Conservation (phyloP, 495 filamentous ascomycete genomes). For the Pseudomonodictys pantanalensis region DNA sequence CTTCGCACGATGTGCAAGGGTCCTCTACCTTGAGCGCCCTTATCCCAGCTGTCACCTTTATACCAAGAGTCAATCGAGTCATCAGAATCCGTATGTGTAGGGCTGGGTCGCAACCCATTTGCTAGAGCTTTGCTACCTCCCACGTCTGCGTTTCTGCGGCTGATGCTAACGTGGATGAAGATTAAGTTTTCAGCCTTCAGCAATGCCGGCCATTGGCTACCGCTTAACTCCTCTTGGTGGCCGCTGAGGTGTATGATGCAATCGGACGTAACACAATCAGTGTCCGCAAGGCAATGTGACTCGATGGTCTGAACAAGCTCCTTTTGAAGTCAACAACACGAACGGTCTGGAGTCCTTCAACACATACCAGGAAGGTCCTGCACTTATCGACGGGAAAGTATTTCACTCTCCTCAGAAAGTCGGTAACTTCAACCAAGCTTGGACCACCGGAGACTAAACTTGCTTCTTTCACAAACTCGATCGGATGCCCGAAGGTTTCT, state of each 20-base stretch:
- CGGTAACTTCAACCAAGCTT: background rate
- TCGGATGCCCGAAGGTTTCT: background rate
- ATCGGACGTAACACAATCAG: background rate
- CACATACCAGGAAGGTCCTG: constrained; percentile 2
- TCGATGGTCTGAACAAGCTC: background rate
- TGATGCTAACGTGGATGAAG: background rate
- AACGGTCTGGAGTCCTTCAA: background rate
- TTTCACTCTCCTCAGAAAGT: constrained; percentile 1
- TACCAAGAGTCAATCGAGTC: too few species aligned
- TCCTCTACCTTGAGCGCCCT: too few species aligned
- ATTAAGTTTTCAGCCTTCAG: background rate
- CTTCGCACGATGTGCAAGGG: too few species aligned
- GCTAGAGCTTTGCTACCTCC: too few species aligned
- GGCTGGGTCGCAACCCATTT: too few species aligned
- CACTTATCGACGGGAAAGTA: background rate
- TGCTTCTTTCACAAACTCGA: background rate
- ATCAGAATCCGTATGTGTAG: too few species aligned
- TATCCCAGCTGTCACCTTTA: too few species aligned
- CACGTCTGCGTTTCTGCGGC: background rate
- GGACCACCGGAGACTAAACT: background rate
- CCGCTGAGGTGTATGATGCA: background rate
- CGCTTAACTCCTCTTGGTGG: background rate
- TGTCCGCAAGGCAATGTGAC: background rate
- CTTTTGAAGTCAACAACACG: background rate
- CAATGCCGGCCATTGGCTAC: background rate